Conservation (phyloP, 1,284 basidiomycete species). For the Ceratobasidium sp. region DNA sequence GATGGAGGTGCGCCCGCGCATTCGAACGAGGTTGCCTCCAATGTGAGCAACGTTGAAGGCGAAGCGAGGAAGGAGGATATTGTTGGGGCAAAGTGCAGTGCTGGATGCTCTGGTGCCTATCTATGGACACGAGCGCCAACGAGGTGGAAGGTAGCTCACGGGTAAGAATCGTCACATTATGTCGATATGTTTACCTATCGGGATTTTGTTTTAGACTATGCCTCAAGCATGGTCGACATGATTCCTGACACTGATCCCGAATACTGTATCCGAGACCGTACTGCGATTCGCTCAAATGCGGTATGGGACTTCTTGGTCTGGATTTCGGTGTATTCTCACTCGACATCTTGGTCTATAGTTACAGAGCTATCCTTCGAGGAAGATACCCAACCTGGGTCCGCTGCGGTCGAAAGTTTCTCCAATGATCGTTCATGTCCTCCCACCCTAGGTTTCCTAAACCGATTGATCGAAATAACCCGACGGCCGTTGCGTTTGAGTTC, state of each 20-base stretch:
- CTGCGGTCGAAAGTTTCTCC: no score
- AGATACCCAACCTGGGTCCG: conserved; percentile 61
- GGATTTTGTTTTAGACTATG: conserved; percentile 63
- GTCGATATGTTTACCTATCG: background rate
- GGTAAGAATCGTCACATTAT: conserved; percentile 56
- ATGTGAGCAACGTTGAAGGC: conserved; percentile 38
- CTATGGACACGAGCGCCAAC: conserved; percentile 82
- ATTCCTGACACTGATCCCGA: conserved; percentile 82
- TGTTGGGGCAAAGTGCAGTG: conserved; percentile 71
- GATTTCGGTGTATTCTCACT: conserved; percentile 53
- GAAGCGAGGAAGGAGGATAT: conserved; percentile 60
- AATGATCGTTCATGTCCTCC: no score
- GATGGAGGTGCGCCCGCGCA: conserved; percentile 36
- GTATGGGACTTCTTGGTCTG: conserved; percentile 62
- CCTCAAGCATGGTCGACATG: conserved; percentile 85
- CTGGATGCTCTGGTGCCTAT: conserved; percentile 82
- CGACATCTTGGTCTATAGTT: conserved; percentile 50
- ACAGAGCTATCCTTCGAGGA: conserved; percentile 81
- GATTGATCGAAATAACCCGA: conserved; percentile 71
- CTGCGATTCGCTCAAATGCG: conserved; percentile 76
- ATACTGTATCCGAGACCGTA: conserved; percentile 80
- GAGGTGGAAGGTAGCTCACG: conserved; percentile 79
- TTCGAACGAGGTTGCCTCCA: conserved; percentile 36
- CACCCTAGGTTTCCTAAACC: conserved; percentile 69
- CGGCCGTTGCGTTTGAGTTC: no score